Base-by-base conservation (phyloP, 257 asterid species). In the Coffea canephora region DNA sequence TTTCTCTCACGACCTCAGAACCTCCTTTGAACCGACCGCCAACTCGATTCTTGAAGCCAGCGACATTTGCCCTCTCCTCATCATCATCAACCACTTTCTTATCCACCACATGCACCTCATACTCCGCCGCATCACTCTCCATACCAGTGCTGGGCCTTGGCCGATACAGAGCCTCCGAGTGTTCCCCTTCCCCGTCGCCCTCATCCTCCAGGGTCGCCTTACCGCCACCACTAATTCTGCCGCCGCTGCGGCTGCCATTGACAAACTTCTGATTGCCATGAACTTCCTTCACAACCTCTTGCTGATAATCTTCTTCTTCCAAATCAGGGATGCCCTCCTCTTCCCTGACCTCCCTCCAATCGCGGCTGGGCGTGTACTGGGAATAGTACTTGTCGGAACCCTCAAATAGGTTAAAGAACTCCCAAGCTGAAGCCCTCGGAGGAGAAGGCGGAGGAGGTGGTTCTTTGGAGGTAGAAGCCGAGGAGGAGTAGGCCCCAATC, bases 271-370 rank as follows among this genome's bases (percentile, higher is more conserved):
- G 98, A 79, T 92, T 77, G 13, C 94, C 96, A 27, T 86, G 92
- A 84, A 94, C 95, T 84, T 96, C 97, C 84, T 96, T 94, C 59
- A 96, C 98, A 70, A 91, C 92, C 85, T 87, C 98, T 4, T 81
- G 84, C 80, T 77, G 82, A 64, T 84, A 89, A 11, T 87, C 95
- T 78, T 94, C 99, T 36, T 96, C 99, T 84, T 94, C 99, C 87
- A 96, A 90, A 75, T 96, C 98, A 21, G 99, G 99, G 43, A 96
- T 96, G 46, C 98, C 98, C 83, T 96, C 99, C 83, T 94, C 98
- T 88, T 92, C 97, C 73, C 99, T 92, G 79, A 95, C 90, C 81
- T 92, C 98, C 80, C 92, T 88, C 3, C 91, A 93, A 76, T 92
- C 92, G 9, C 95, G 88, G 82, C 97, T 93, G 0, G 97, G 92